Evolutionary conservation across 345 rosid species (phyloP).

Genomic region (Melaleuca alternifolia): DNA sequence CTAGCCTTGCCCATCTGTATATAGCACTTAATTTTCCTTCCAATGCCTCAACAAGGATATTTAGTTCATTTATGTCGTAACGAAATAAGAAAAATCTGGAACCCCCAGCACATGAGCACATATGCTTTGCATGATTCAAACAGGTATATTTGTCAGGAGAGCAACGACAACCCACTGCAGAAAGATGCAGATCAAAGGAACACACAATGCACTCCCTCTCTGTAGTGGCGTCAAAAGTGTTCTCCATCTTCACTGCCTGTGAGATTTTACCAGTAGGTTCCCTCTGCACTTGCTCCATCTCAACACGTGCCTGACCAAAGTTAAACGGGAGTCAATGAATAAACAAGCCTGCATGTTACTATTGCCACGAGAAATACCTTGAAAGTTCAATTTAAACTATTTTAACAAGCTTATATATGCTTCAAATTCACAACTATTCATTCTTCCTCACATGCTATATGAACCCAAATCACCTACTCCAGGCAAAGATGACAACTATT

Average conservation of each 20-base stretch:
- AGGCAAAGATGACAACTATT: neutral
- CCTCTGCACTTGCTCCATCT: constrained; percentile 60
- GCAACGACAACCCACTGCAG: constrained; percentile 95
- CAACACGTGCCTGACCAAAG: constrained; percentile 57
- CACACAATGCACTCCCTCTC: constrained; percentile 93
- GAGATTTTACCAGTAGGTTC: constrained; percentile 48
- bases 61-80: constrained; percentile 64
- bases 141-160: constrained; percentile 88
- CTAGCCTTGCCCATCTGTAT: constrained; percentile 95
- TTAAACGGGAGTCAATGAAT: neutral
- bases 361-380: neutral
- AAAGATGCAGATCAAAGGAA: constrained; percentile 88
- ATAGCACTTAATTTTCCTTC: constrained; percentile 94
- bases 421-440: neutral
- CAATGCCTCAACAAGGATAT: constrained; percentile 90
- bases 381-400: neutral
- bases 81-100: constrained; percentile 79
- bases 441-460: neutral
- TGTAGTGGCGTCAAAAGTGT: constrained; percentile 68
- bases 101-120: constrained; percentile 68
- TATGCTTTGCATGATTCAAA: constrained; percentile 76
- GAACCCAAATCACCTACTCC: neutral
- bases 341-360: neutral
- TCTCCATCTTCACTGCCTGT: constrained; percentile 77
- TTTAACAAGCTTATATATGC: neutral